Base-by-base conservation (phyloP, 2,329 filamentous ascomycete genomes). In the Penicillium thymicola region DNA sequence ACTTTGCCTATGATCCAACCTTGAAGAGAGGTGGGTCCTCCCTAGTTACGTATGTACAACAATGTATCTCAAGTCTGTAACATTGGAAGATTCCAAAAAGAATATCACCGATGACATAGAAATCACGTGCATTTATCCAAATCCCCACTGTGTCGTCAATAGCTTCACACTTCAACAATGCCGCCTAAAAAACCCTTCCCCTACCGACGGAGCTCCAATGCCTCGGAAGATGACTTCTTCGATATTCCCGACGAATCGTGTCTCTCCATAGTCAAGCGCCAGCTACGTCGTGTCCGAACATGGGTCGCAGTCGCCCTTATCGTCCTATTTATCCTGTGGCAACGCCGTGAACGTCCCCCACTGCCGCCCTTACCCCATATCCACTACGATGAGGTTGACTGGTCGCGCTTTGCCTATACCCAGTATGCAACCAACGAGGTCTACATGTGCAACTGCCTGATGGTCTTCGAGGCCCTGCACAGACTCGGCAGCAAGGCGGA, bases 381-480 rank as follows among this genome's bases (percentile, higher is more conserved):
- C 32, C 59, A 70, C 36, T 72, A 70, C 49, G 63, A 70, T 36
- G 57, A 59, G 40, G 68, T 77, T 21, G 71, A 77, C 44, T 78
- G 75, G 75, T 72, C 73, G 16, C 72, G 68, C 40, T 77, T 69
- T 54, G 75, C 75, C n/a, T 78, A 77, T 56, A 74, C 68, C 23
- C 73, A 74, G 53, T 78, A 77, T 68, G 75, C 72, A 14, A 77
- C 75, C 2, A 71, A 70, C 18, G 71, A 69, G 41, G 67, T 72
- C 4, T 76, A 77, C 54, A 65, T 78, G 6, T 78, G 75, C 66
- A 77, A 77, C 55, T 69, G 70, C 3, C 55, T 78, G 41, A 75
- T 78, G 73, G 65, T 77, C 7, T 77, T 77, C 45, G 75, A 76
- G 49, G 64, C 73, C 3, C 55, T 78, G 51, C 57, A 76, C n/a